Base-by-base conservation (phyloP, 1,284 basidiomycete genomes). In the Ceratobasidium sp. region DNA sequence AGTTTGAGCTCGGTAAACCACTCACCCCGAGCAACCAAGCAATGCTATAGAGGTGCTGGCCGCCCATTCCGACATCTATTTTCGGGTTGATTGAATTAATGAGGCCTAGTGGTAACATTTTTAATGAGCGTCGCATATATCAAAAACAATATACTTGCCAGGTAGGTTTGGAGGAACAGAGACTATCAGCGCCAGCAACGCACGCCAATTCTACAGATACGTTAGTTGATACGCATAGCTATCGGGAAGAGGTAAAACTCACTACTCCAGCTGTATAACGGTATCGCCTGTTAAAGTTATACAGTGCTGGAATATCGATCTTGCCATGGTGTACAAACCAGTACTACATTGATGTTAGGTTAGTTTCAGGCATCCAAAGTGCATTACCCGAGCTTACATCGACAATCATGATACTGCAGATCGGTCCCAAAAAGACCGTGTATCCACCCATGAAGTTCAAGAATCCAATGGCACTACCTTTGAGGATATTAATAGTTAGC, bases 21-120 rank as follows among this genome's bases (percentile, higher is more conserved):
- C 89, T 76, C 81, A 92, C 91, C 44, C 91, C 91, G 74, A 89
- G 91, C 9, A 92, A 77, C 89, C 90, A 93, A 5, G 89, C 89
- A 76, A 93, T 85, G 78, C 91, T 87, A 79, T 89, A 93, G 11
- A 92, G 79, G 77, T 85, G 86, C 1, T 80, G 80, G 1, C 84
- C 86, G 29, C 87, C 84, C 90, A 17, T 22, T 15, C 75, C 75
- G 24, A 91, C 86, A 0, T 82, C 73, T 78, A 92, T 86, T 22
- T 82, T 84, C 1, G 87, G 79, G 78, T 90, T 90, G 81, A 94
- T 91, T 75, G 87, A 88, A 76, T 87, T 86, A 74, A 91, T 87
- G 59, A 93, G 84, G 0, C 91, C 67, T 71, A 36, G 24, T 51
- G 29, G 22, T 15, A 17, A 60, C 24, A 22, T 22, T 9, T n/a